Percentiles rank a stretch among this genome's conserved stretches.
Evolutionary conservation across 2,329 filamentous ascomycete genomes (phyloP).

Genomic region (Fusarium verticillioides): DNA sequence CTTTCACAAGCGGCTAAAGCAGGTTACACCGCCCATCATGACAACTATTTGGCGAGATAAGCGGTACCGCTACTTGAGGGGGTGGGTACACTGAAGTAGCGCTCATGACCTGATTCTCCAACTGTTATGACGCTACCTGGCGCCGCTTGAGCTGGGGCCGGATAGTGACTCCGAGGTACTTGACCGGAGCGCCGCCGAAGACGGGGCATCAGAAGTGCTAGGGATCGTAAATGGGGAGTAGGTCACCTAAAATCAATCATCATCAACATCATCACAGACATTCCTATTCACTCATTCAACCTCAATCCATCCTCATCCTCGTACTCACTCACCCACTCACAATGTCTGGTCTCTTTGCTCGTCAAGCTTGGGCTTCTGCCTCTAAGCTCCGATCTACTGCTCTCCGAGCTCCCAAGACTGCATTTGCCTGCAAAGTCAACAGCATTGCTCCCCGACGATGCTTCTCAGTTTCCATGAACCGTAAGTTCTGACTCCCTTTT

Average conservation of each 20-base stretch:
- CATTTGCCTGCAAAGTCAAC: slow-evolving; percentile 26
- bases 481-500: slow-evolving; percentile 11
- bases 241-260: slow-evolving; percentile 15
- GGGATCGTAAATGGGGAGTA: slow-evolving; percentile 16
- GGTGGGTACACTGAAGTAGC: slow-evolving; percentile 6
- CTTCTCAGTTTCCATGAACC: slow-evolving; percentile 42
- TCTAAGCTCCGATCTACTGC: slow-evolving; percentile 39
- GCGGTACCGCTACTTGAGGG: not conserved
- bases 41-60: slow-evolving; percentile 23
- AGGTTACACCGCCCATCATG: not conserved
- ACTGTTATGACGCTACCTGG: slow-evolving; percentile 26
- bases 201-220: not conserved
- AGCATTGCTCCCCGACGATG: slow-evolving; percentile 34
- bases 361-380: slow-evolving; percentile 40
- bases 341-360: slow-evolving; percentile 42
- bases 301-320: not conserved
- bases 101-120: slow-evolving; percentile 31
- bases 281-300: not conserved
- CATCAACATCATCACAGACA: not conserved
- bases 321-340: not conserved
- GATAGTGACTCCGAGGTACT: slow-evolving; percentile 40
- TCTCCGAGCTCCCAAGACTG: slow-evolving; percentile 33
- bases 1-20: not conserved
- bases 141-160: slow-evolving; percentile 26
- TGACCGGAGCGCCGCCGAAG: slow-evolving; percentile 32